Base-by-base conservation (phyloP, 139 green algal species). In the Chlorella sorokiniana region DNA sequence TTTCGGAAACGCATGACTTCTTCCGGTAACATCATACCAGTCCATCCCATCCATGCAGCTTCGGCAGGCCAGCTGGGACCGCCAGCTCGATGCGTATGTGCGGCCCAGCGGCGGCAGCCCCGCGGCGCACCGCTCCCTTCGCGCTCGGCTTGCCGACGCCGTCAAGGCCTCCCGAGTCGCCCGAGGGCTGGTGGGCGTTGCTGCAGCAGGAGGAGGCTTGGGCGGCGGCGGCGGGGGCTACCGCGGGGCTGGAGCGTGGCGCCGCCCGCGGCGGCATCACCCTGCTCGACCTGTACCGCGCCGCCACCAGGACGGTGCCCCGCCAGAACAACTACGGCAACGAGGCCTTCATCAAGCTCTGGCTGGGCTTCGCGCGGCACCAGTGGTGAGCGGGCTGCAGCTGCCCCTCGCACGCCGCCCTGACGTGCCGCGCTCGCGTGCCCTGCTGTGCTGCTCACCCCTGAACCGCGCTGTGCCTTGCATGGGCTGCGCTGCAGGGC, bases 361-460 rank as follows among this genome's bases (percentile, higher is more conserved):
- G 90, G 91, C 86, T 97, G 22, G 91, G 94, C 45, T 92, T 90
- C 80, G 93, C 91, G 18, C 81, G 92, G 0, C 87, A 94, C 42
- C 91, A 95, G 52, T 96, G 92, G 92, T 94, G 70, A 76, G 87
- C 35, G 54, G 29, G 29, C 79, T 14, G 7, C 10, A 52, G 16
- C 4, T 65, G 18, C 40, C 69, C 44, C 64, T 35, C 11, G 31
- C 42, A 9, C 70, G 14, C 29, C 16, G 20, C 40, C 56, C n/a
- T n/a, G n/a, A n/a, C n/a, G n/a, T 38, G n/a, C 31, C 72, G 16
- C 48, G 10, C n/a, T 4, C 35, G 11, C 35, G 5, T 70, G 64
- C 64, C 35, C 35, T 48, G 9, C 7, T 35, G 18, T 70, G 65
- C 37, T 33, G 33, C 54, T 27, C n/a, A n/a, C 31, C 37, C 33